Evolutionary conservation across 164 flowering plant species (phyloP).

Genomic region (Vitis rupestris): DNA sequence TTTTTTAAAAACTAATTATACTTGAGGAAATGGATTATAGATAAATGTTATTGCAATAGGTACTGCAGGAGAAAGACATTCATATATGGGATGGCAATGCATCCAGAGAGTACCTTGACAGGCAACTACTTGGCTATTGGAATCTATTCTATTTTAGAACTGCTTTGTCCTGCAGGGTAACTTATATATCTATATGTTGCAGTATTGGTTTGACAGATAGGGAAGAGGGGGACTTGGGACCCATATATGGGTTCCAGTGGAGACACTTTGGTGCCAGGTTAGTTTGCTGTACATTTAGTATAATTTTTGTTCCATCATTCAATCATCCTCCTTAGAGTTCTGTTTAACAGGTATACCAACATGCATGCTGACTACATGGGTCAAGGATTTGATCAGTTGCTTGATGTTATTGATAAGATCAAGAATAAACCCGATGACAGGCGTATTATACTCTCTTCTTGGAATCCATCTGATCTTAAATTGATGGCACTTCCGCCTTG

Average conservation of each 20-base stretch:
- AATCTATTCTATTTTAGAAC: not conserved
- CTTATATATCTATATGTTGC: constrained; percentile 4
- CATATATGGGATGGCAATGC: constrained; percentile 97
- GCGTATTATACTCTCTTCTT: constrained; percentile 83
- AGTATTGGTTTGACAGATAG: constrained; percentile 78
- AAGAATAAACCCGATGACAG: constrained; percentile 82
- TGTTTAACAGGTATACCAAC: constrained; percentile 62
- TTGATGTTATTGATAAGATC: constrained; percentile 84
- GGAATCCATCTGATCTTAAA: constrained; percentile 94
- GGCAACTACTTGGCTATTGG: constrained; percentile 30
- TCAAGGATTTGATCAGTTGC: constrained; percentile 90
- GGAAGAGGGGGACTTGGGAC: constrained; percentile 96
- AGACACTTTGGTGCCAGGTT: constrained; percentile 96
- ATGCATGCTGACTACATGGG: constrained; percentile 97
- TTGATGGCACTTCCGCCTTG: constrained; percentile 97
- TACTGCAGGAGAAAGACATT: constrained; percentile 81
- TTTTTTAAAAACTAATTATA: no score
- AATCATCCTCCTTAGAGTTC: not conserved
- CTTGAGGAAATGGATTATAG: no score
- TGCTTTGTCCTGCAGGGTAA: not conserved
- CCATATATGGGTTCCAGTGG: constrained; percentile 97
- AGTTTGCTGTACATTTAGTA: constrained; percentile 2
- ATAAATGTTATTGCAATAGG: constrained; percentile 25
- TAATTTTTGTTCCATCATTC: not conserved
- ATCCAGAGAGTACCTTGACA: constrained; percentile 84